phyloP scores from a whole-genome alignment of 2,329 filamentous ascomycete genomes.

The Beauveria caledonica region DNA sequence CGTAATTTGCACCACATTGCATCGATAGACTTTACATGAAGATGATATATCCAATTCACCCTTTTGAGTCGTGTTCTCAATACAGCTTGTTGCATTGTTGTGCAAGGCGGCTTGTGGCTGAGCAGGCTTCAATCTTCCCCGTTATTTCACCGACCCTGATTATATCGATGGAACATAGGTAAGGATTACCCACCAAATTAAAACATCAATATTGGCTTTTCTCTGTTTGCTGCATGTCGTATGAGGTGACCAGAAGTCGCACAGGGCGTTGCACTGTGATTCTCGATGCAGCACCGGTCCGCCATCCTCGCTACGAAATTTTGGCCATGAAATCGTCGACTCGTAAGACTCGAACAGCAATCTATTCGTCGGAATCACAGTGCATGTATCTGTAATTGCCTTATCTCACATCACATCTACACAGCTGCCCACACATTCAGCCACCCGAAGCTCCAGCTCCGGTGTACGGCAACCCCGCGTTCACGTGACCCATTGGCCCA shows the following conservation, averaged over 20 bases:
- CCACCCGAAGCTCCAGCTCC: neutral
- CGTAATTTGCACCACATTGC: neutral
- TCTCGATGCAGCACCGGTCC: neutral
- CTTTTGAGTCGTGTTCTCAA: neutral
- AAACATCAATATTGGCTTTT: neutral
- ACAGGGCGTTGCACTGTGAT: neutral
- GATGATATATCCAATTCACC: neutral
- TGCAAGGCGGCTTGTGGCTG: neutral
- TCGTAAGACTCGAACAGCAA: neutral
- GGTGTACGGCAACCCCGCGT: conserved; percentile 20
- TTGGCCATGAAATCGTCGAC: neutral
- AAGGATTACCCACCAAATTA: too few species aligned
- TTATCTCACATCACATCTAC: neutral
- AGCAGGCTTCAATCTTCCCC: neutral
- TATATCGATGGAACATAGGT: neutral
- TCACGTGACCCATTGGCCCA: conserved; percentile 24
- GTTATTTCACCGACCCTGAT: neutral
- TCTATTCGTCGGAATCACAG: neutral
- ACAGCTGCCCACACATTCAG: neutral
- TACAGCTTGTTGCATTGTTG: neutral
- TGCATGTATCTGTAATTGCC: neutral
- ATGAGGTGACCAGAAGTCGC: neutral
- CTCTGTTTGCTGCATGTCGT: neutral
- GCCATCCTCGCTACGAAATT: neutral
- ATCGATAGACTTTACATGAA: conserved; percentile 2